phyloP scores from a whole-genome alignment of 306 rosid genomes.

The Quercus cerris region DNA sequence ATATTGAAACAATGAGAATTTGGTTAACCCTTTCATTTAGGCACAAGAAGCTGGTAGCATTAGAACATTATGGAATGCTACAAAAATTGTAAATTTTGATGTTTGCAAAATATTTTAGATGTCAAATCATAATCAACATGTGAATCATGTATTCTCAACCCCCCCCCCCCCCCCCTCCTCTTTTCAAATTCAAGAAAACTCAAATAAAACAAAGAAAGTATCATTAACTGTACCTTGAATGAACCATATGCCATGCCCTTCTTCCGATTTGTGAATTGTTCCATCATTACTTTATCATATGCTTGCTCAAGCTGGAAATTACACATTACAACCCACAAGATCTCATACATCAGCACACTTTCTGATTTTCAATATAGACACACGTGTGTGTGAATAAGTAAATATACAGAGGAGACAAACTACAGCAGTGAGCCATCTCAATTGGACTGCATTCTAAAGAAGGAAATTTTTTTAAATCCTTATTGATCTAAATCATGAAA shows the following conservation, averaged over 20 bases:
- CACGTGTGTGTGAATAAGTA: background rate
- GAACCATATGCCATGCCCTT: constrained; percentile 89
- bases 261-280: constrained; percentile 84
- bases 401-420: too few species aligned
- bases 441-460: background rate
- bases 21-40: background rate
- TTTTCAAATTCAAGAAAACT: background rate
- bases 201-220: constrained; percentile 4
- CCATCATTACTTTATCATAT: constrained; percentile 95
- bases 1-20: background rate
- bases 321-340: constrained; percentile 25
- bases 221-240: constrained; percentile 55
- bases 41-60: background rate
- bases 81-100: background rate
- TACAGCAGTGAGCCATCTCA: background rate
- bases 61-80: background rate
- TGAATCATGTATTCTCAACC: constrained; percentile 7
- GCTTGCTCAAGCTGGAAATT: constrained; percentile 77
- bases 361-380: constrained; percentile 11
- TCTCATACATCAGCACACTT: constrained; percentile 17
- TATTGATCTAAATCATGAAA: background rate
- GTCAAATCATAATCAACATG: background rate
- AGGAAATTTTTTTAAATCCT: background rate
- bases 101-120: background rate
- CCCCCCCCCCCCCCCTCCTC: background rate